These are phyloP conservation scores for Tilletia caries DNA, from an alignment of 1,284 basidiomycete genomes.

Conservation along the genomic window DNA sequence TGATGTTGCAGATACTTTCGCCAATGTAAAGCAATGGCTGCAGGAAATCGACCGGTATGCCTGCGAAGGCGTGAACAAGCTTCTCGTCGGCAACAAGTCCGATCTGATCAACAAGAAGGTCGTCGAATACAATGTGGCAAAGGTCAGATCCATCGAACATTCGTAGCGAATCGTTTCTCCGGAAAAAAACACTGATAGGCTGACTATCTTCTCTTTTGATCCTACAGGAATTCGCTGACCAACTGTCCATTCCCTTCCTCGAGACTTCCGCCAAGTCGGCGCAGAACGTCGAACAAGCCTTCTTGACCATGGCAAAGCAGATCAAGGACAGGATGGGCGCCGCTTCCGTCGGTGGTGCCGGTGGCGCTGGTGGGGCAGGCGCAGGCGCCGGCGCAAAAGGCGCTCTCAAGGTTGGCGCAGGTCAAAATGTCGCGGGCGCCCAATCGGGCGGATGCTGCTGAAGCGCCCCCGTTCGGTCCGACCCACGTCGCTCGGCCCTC, in stretches of 20 bases:
- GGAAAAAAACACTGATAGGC: background rate
- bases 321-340: constrained; percentile 50
- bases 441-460: constrained; percentile 49
- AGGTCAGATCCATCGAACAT: constrained; percentile 61
- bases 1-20: constrained; percentile 84
- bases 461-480: background rate
- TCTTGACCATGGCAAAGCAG: constrained; percentile 58
- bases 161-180: background rate
- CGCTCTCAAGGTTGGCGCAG: constrained; percentile 50
- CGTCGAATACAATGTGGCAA: constrained; percentile 93
- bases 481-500: no score
- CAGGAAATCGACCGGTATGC: constrained; percentile 99
- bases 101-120: constrained; percentile 98
- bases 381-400: constrained; percentile 41
- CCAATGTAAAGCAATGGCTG: constrained; percentile 99
- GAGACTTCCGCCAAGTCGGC: constrained; percentile 58
- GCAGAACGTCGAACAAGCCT: constrained; percentile 58
- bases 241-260: constrained; percentile 55
- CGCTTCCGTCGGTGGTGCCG: background rate
- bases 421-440: constrained; percentile 47
- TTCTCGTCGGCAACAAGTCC: constrained; percentile 96
- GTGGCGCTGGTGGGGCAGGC: constrained; percentile 1
- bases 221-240: constrained; percentile 41
- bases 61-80: constrained; percentile 96
- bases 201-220: background rate